Percentiles rank a stretch among this genome's conserved stretches.
phyloP scores from a whole-genome alignment of 129 eudicot species.

The Lactuca saligna region DNA sequence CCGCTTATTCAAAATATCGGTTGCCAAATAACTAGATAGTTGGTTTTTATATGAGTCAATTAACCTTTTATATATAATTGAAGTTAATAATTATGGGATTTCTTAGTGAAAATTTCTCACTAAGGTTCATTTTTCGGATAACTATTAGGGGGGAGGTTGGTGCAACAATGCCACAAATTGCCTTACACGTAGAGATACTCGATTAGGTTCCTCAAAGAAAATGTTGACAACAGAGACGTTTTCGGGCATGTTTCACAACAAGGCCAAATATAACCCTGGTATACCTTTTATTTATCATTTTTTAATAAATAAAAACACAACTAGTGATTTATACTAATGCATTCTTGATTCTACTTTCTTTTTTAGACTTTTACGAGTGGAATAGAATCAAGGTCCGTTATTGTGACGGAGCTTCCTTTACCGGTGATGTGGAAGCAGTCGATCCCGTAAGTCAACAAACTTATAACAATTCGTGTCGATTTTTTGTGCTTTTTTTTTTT shows the following conservation, averaged over 20 bases:
- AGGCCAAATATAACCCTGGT: constrained; percentile 73
- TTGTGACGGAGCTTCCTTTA: constrained; percentile 94
- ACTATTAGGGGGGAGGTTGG: constrained; percentile 93
- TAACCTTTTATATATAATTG: no score
- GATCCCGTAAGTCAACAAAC: constrained; percentile 61
- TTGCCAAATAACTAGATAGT: no score
- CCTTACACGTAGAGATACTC: constrained; percentile 55
- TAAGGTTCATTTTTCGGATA: not conserved
- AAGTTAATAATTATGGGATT: not conserved
- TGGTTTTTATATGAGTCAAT: no score
- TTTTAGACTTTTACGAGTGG: constrained; percentile 84
- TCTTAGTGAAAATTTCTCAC: constrained; percentile 1
- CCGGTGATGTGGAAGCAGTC: constrained; percentile 88
- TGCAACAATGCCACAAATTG: constrained; percentile 82
- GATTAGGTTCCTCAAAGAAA: constrained; percentile 77
- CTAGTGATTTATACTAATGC: not conserved
- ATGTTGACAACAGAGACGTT: constrained; percentile 62
- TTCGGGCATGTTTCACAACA: constrained; percentile 82
- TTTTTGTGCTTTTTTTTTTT: not conserved
- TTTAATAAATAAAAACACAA: not conserved
- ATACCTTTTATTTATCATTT: not conserved
- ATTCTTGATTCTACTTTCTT: not conserved
- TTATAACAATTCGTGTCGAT: not conserved
- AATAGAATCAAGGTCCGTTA: constrained; percentile 84
- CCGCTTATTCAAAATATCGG: no score